Base-by-base conservation (phyloP, 257 asterid genomes). In the Gynochthodes officinalis region DNA sequence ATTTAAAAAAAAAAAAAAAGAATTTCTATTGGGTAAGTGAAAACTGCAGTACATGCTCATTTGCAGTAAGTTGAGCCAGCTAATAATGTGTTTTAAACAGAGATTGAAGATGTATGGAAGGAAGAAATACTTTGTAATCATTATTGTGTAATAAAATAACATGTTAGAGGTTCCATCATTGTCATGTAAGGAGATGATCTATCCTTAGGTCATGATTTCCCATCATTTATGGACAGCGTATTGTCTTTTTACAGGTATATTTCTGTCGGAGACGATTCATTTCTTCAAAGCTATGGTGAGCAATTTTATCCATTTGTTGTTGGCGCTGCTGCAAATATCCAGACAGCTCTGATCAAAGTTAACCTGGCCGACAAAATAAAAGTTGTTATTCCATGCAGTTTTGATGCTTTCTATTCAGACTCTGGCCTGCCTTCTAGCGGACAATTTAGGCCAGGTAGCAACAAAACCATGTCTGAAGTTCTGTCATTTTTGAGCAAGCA, bases 201-300 rank as follows among this genome's bases (percentile, higher is more conserved):
- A 4, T 58, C 58, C 35, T 57, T 18, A 8, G 66, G 23, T 27
- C 43, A 48, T 50, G 27, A 6, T 50, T 50, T 50, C 57, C 57
- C 50, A 12, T 70, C 23, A 49, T 64, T 74, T 49, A 48, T 48
- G 43, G 10, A 23, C 71, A 73, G 50, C 72, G 49, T 68, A 59
- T 27, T 65, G 48, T 69, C 65, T 50, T 37, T 62, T 73, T 52
- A 25, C 79, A 93, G 98, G 79, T 90, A 86, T 70, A 79, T 93
- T 48, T 89, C 95, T 59, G 87, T 89, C 27, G 98, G 97, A 60
- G 95, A 90, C 37, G 96, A 90, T 76, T 91, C 95, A 44, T 90
- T 90, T 86, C 87, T 86, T 78, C 86, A 79, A 74, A 85, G 76
- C 60, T 87, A 89, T 43, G 89, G 93, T 5, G 84, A 81, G 39